Evolutionary conservation across 1,284 basidiomycete genomes (phyloP).

Genomic region (Tremellales sp.): DNA sequence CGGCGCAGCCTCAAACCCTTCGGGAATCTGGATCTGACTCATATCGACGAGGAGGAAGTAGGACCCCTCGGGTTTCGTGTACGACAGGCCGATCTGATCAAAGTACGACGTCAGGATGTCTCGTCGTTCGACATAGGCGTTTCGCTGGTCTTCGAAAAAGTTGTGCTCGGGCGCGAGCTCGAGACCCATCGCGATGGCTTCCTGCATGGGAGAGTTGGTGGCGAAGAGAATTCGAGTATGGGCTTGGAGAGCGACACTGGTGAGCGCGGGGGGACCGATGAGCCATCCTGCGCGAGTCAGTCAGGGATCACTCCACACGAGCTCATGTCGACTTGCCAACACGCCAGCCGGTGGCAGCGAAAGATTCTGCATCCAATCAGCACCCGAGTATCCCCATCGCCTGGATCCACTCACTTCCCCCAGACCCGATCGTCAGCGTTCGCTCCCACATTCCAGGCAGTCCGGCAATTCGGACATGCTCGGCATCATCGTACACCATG

Average conservation of each 20-base stretch:
- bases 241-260: slow-evolving; percentile 81
- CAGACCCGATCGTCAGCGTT: slow-evolving; percentile 76
- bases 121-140: slow-evolving; percentile 79
- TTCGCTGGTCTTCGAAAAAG: slow-evolving; percentile 75
- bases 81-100: slow-evolving; percentile 79
- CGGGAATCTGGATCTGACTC: slow-evolving; percentile 70
- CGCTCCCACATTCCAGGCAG: slow-evolving; percentile 98
- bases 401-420: slow-evolving; percentile 59
- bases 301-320: neutral
- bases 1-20: slow-evolving; percentile 72
- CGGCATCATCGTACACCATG: slow-evolving; percentile 79
- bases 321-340: slow-evolving; percentile 57
- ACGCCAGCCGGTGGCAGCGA: slow-evolving; percentile 97
- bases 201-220: slow-evolving; percentile 85
- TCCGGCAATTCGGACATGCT: slow-evolving; percentile 87
- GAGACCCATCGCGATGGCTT: slow-evolving; percentile 82
- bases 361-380: slow-evolving; percentile 64
- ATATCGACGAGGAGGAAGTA: slow-evolving; percentile 91
- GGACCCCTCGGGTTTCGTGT: slow-evolving; percentile 79
- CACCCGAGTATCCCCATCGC: neutral
- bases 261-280: slow-evolving; percentile 78
- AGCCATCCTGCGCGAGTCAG: slow-evolving; percentile 61
- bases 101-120: slow-evolving; percentile 70
- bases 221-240: slow-evolving; percentile 93
- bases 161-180: slow-evolving; percentile 66